Evolutionary conservation across 768 basidiomycete genomes (phyloP), one percentile per base, ranked within the genome.

Genomic region (Phylloporus arenicola): DNA sequence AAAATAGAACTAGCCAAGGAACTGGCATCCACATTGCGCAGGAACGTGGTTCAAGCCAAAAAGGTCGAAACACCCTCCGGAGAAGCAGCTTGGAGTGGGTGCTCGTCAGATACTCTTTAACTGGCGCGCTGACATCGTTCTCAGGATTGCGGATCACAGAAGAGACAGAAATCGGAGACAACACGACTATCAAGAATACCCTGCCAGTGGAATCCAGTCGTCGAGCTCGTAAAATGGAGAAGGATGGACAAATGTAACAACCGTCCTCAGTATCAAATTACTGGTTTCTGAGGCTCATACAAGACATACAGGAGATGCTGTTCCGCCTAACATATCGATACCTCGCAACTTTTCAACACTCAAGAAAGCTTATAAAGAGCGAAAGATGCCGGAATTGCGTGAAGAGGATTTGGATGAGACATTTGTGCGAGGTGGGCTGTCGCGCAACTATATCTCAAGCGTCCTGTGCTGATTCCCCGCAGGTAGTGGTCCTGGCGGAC

Each of bases 401-500:
- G 92, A 94, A 64, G 77, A 78, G 45, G 92, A 96, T 60, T 53
- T 95, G n/a, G 86, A 87, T 3, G 93, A 95, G 70, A 72, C 75
- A 19, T 95, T 95, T 67, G 86, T 94, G 45, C 77, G 89, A 66
- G 92, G 92, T 88, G 46, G 61, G 65, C 71, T n/a, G 8, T 42
- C 19, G 11, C 42, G n/a, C 25, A 43, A 11, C 20, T 19, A 33
- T 31, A 7, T 42, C 33, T 34, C 13, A n/a, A 27, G 29, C 47
- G 39, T 45, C 19, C 22, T 47, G 50, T 46, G 17, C n/a, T 57
- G 25, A 64, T 50, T 43, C 29, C 10, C 2, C 43, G 24, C 61
- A 92, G 91, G 91, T 40, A 84, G 88, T 62, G 93, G 92, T 16
- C 92, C 92, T 54, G 93, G 93, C 25, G 93, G 93, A n/a, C 93